Conservation (phyloP, 768 basidiomycete species). For the Aureoboletus auriporus region DNA sequence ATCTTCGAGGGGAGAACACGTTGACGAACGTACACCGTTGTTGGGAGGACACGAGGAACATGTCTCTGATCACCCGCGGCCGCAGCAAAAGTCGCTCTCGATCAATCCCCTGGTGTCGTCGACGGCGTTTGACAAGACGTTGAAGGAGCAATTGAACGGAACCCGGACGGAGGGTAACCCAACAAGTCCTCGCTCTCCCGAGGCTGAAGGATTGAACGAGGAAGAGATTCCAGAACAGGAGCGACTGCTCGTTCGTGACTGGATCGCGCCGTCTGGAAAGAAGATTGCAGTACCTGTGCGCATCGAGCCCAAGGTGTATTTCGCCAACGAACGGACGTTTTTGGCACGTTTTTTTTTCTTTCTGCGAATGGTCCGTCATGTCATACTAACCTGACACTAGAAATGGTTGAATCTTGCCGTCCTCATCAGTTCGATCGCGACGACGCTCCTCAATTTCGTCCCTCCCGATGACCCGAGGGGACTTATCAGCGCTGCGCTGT, state of each 20-base stretch:
- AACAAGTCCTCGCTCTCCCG: constrained; percentile 9
- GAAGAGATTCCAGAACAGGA: constrained; percentile 41
- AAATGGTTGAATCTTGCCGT: constrained; percentile 90
- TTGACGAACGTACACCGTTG: constrained; percentile 37
- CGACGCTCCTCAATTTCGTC: constrained; percentile 84
- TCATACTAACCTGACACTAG: constrained; percentile 35
- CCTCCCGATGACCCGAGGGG: constrained; percentile 68
- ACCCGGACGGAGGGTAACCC: constrained; percentile 24
- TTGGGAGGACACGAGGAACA: constrained; percentile 25
- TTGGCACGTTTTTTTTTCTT: constrained; percentile 54
- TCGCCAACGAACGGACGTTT: constrained; percentile 93
- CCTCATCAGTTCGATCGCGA: constrained; percentile 85
- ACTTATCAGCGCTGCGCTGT: constrained; percentile 81
- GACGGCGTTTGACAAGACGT: constrained; percentile 76
- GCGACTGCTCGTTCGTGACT: constrained; percentile 59
- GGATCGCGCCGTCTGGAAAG: constrained; percentile 83
- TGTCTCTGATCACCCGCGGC: constrained; percentile 9
- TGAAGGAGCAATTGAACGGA: constrained; percentile 61
- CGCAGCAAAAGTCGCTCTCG: constrained; percentile 41
- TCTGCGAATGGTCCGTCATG: neutral
- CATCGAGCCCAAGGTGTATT: constrained; percentile 97
- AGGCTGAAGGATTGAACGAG: constrained; percentile 34
- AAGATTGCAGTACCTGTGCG: constrained; percentile 91
- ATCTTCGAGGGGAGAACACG: constrained; percentile 17
- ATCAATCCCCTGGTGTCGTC: constrained; percentile 88